A percentile compares a stretch with the other conserved stretches of the same genome.
phyloP scores from a whole-genome alignment of 352 stramenopile species.

The Globisporangium paddicum region DNA sequence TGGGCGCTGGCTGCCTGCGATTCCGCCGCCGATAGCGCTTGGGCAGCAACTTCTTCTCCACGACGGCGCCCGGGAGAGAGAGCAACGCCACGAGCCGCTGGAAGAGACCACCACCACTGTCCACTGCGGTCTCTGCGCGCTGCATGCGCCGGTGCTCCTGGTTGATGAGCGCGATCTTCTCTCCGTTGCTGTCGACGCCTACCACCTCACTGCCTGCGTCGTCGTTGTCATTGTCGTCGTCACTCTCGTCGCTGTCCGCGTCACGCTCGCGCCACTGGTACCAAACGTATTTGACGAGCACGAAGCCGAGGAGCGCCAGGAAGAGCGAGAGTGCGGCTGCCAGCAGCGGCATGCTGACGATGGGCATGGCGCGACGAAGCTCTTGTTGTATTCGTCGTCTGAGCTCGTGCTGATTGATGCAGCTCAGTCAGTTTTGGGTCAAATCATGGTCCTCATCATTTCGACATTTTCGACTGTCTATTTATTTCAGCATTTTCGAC shows the following conservation, averaged over 20 bases:
- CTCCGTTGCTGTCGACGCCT: slow-evolving; percentile 1
- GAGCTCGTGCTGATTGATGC: too few relatives aligned
- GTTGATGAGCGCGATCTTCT: slow-evolving; percentile 12
- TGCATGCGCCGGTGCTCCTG: slow-evolving; percentile 4
- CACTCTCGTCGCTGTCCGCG: slow-evolving; percentile 21
- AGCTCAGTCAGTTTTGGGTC: too few relatives aligned
- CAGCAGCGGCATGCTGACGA: neutral
- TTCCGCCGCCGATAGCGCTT: neutral
- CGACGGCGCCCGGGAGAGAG: neutral
- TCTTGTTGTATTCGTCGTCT: neutral
- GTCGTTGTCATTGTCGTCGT: slow-evolving; percentile 11
- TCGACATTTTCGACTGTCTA: too few relatives aligned
- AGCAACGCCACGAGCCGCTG: neutral
- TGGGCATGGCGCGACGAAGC: neutral
- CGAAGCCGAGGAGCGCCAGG: slow-evolving; percentile 3
- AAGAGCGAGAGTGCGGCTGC: slow-evolving; percentile 10
- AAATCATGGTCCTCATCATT: too few relatives aligned
- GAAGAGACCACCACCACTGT: neutral
- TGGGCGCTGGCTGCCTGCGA: slow-evolving; percentile 6
- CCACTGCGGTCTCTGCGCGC: neutral
- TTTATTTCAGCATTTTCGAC: too few relatives aligned
- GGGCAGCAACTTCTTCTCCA: slow-evolving; percentile 4
- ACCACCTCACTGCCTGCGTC: neutral
- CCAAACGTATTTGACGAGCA: slow-evolving; percentile 7
- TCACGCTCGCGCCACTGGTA: neutral